These are phyloP conservation scores for Wickerhamomyces pijperi DNA, from an alignment of 805 yeast genomes.

Conservation along the genomic window DNA sequence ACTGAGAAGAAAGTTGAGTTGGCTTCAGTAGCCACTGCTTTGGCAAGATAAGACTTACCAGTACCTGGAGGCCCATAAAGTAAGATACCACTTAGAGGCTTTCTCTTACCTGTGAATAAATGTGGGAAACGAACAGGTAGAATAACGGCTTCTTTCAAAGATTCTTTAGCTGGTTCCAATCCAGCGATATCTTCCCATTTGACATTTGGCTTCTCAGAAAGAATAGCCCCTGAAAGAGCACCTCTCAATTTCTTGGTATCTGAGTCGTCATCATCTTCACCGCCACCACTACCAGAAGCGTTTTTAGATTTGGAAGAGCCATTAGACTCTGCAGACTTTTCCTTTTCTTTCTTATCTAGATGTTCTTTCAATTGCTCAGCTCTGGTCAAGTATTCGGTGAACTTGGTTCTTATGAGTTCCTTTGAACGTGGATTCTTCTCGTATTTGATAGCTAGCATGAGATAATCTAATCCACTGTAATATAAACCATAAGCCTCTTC, in stretches of 20 bases:
- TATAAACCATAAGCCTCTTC: conserved; percentile 92
- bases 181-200: conserved; percentile 96
- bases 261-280: conserved; percentile 55
- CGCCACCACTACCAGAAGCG: conserved; percentile 43
- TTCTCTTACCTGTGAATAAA: conserved; percentile 85
- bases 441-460: conserved; percentile 90
- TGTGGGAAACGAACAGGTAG: conserved; percentile 95
- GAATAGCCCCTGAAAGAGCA: conserved; percentile 84
- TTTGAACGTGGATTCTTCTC: conserved; percentile 87
- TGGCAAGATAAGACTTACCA: conserved; percentile 93
- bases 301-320: conserved; percentile 42
- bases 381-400: conserved; percentile 81
- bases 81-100: conserved; percentile 84
- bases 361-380: conserved; percentile 93
- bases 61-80: conserved; percentile 95
- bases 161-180: conserved; percentile 88
- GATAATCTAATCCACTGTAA: conserved; percentile 85
- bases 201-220: conserved; percentile 86
- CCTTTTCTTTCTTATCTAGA: conserved; percentile 49
- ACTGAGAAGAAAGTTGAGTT: conserved; percentile 94
- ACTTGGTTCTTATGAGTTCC: conserved; percentile 77
- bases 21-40: conserved; percentile 98
- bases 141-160: conserved; percentile 93
- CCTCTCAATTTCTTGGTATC: conserved; percentile 85
- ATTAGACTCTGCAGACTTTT: conserved; percentile 24